Evolutionary conservation across 345 rosid genomes (phyloP).

Genomic region (Lumnitzera racemosa): DNA sequence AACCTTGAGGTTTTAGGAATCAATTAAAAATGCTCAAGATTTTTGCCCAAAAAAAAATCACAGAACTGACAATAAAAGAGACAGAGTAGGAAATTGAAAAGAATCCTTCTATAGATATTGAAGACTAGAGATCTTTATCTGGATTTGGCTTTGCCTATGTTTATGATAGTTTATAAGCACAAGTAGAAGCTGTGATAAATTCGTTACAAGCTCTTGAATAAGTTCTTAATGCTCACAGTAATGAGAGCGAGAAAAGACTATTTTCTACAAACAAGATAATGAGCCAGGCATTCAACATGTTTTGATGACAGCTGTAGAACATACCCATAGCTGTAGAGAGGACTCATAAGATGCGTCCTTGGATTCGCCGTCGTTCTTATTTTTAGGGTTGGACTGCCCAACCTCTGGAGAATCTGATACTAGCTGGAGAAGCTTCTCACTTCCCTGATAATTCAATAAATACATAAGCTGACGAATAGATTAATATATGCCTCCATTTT

Average conservation of each 20-base stretch:
- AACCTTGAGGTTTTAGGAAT: too few relatives aligned
- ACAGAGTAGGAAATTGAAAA: too few relatives aligned
- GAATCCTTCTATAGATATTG: too few relatives aligned
- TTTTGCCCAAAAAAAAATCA: too few relatives aligned
- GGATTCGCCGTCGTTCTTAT: constrained; percentile 15
- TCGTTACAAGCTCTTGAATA: too few relatives aligned
- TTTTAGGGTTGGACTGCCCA: constrained; percentile 11
- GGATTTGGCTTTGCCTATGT: background rate
- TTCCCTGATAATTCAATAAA: constrained; percentile 45
- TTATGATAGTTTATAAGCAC: background rate
- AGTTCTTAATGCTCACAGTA: too few relatives aligned
- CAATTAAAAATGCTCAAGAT: too few relatives aligned
- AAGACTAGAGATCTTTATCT: too few relatives aligned
- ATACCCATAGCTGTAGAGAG: constrained; percentile 2
- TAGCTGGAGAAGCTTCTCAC: constrained; percentile 81
- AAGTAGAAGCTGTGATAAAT: too few relatives aligned
- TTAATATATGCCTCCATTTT: background rate
- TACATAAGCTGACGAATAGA: background rate
- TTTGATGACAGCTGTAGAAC: background rate
- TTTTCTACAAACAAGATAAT: background rate
- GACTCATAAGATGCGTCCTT: constrained; percentile 11
- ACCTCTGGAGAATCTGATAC: constrained; percentile 41
- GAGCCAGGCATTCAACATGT: background rate
- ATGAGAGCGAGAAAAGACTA: too few relatives aligned
- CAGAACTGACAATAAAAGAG: too few relatives aligned